Base-by-base conservation (phyloP, 2,329 filamentous ascomycete species). In the Chrysoporthe puriensis region DNA sequence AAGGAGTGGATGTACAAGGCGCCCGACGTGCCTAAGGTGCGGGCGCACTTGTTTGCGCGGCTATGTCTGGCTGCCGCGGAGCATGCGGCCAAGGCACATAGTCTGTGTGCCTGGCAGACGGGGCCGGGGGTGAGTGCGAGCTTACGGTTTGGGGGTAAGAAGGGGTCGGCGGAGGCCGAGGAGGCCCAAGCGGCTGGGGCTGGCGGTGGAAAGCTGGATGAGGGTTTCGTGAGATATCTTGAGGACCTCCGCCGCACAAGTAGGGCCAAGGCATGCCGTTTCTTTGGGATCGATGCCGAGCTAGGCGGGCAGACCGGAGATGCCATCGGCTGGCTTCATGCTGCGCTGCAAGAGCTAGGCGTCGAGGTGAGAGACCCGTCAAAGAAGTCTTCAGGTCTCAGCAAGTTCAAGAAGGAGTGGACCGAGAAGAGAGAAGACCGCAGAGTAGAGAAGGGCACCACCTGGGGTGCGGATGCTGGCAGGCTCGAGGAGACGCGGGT, bases 1-100 rank as follows among this genome's bases (percentile, higher is more conserved):
- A 93, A 87, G 70, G 95, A 98, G 72, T 99, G 95, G 95, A 98
- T 98, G 94, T 96, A 96, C 78, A 93, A 91, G 74, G 87, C 93
- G 0, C 93, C 95, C 0, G 89, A 93, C 62, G 92, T 97, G 61
- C 91, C 94, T 42, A 94, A 95, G 76, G 94, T 97, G 21, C 89
- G 95, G 59, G 93, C 93, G 9, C 90, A 96, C 74, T 84, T 99
- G 1, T 96, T 96, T 75, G 94, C 94, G 1, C 86, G 95, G 0
- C 83, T 98, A 8, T 98, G 94, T 76, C 85, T 98, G 13, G 93
- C 94, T 0, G 93, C 94, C 0, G 90, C 92, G 0, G 94, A 97
- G 72, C 94, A 98, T 78, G 94, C 94, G 1, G 87, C 90, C 36
- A 90, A 91, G 76, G 92, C 93, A 11, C 77, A 82, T 21, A 83